Base-by-base conservation (phyloP, 257 asterid species). In the Solanum tarapatanum region DNA sequence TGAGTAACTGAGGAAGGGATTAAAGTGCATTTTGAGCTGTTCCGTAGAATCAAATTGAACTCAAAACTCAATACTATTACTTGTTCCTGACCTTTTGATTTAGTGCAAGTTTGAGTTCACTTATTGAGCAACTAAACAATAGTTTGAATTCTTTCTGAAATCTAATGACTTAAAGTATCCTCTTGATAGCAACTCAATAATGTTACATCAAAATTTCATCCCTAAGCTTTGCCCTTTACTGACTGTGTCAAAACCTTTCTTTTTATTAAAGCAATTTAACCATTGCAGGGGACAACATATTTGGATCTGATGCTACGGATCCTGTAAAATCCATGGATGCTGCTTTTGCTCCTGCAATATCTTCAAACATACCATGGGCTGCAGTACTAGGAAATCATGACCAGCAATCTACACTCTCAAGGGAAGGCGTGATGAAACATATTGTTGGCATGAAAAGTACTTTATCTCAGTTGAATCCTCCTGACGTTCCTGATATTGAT, bases 351-450 rank as follows among this genome's bases (percentile, higher is more conserved):
- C 96, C 98, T 8, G 99, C 98, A 8, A 83, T 95, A 35, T 66
- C 92, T 2, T 91, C 97, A 33, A 91, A 91, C 89, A 94, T 94
- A 39, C 98, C 98, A 12, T 97, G 98, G 98, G 98, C 98, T 16
- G 99, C 98, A 9, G 95, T 97, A 69, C 92, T 97, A 12, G 99
- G 99, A 39, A 97, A 97, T 87, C 99, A 97, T 84, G 99, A 97
- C 87, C 99, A 97, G 66, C 95, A 97, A 88, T 95, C 98, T 16
- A 88, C 98, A 0, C 90, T 97, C 10, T 92, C 98, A 10, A 90
- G 99, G 92, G 92, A 92, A 88, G 98, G 91, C 36, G 96, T 95
- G 86, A 97, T 97, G 98, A 94, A 90, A 87, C 89, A 93, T 83
- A 92, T 95, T 75, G 94, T 90, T 3, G 90, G 92, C 86, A 90